Percentiles rank a stretch among this genome's conserved stretches.
Conservation (phyloP, 768 basidiomycete species). For the Boletus sp. region DNA sequence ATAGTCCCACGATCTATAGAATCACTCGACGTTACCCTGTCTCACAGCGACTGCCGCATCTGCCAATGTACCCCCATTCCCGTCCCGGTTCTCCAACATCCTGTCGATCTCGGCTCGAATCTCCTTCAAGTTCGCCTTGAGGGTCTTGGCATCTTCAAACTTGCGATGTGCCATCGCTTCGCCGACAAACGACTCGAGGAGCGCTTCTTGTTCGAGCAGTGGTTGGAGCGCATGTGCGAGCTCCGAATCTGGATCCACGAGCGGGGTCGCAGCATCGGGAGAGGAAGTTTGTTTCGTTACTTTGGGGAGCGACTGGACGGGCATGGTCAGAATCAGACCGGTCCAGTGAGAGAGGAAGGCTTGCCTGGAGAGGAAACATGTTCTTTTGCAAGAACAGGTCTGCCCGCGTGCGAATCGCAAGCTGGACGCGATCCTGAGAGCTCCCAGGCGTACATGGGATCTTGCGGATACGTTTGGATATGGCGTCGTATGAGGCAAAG, state of each 20-base stretch:
- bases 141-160: constrained; percentile 90
- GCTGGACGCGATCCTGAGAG: constrained; percentile 82
- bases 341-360: background rate
- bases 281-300: constrained; percentile 35
- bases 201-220: constrained; percentile 88
- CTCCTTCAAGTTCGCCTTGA: constrained; percentile 78
- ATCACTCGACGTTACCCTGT: background rate
- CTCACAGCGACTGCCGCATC: background rate
- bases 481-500: constrained; percentile 84
- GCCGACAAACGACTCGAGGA: constrained; percentile 86
- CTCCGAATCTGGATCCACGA: constrained; percentile 65
- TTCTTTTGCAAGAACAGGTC: constrained; percentile 84
- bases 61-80: background rate
- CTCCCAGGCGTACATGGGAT: constrained; percentile 65
- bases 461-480: constrained; percentile 80
- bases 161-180: constrained; percentile 90
- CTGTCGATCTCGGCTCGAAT: constrained; percentile 82
- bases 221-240: constrained; percentile 79
- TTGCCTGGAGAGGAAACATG: constrained; percentile 59
- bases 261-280: constrained; percentile 17
- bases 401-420: constrained; percentile 74
- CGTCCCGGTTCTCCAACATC: constrained; percentile 43
- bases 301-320: constrained; percentile 46
- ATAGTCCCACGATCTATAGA: background rate
- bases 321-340: background rate